These are phyloP conservation scores for Didymella pomorum DNA, from an alignment of 2,329 filamentous ascomycete genomes.

Conservation along the genomic window DNA sequence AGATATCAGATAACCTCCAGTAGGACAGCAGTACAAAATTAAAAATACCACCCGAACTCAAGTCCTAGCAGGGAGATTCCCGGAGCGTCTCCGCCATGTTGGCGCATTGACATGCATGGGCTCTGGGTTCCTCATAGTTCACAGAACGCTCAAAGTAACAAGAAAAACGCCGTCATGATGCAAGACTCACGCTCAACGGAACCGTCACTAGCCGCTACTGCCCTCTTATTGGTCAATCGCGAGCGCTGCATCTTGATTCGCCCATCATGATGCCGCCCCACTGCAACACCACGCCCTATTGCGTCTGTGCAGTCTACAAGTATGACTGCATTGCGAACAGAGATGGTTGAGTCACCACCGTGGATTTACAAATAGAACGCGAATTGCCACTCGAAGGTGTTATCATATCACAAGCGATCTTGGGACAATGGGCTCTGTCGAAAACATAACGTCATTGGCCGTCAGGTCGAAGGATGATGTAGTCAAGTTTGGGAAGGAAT, in stretches of 20 bases:
- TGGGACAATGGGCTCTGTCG: constrained; percentile 9
- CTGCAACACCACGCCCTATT: constrained; percentile 16
- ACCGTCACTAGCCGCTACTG: constrained; percentile 8
- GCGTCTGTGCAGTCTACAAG: constrained; percentile 5
- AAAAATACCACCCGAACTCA: background rate
- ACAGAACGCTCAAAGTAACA: background rate
- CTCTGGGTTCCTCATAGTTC: no score
- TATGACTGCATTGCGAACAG: constrained; percentile 11
- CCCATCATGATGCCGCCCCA: background rate
- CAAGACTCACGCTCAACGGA: background rate
- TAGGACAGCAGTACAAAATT: background rate
- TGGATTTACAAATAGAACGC: constrained; percentile 2
- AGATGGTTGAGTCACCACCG: constrained; percentile 2
- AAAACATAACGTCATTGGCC: constrained; percentile 14
- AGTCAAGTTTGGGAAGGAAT: constrained; percentile 59
- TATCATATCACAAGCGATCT: background rate
- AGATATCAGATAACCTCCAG: background rate
- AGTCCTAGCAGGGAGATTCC: background rate
- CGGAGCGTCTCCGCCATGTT: background rate
- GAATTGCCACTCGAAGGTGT: background rate
- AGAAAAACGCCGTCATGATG: background rate
- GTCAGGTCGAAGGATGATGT: constrained; percentile 33
- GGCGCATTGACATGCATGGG: no score
- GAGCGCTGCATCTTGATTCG: background rate
- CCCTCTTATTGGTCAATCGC: background rate